Evolutionary conservation across 73 alveolate species (phyloP).

Genomic region (Symbiodinium pilosum): DNA sequence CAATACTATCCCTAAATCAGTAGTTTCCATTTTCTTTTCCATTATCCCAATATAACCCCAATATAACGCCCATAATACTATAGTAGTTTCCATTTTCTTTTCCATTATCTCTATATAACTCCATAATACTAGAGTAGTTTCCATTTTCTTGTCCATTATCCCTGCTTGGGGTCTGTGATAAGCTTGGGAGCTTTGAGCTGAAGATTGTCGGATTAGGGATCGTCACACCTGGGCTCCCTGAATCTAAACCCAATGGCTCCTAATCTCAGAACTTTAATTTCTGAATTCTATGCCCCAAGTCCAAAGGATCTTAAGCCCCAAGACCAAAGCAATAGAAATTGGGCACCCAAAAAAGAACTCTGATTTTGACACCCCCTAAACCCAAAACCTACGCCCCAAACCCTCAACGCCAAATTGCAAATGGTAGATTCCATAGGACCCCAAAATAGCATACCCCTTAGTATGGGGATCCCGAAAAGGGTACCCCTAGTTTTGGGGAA

Average conservation of each 20-base stretch:
- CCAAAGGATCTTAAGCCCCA: neutral
- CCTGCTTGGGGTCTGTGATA: too few relatives aligned
- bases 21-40: neutral
- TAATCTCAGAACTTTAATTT: neutral
- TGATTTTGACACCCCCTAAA: neutral
- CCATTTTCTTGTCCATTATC: too few relatives aligned
- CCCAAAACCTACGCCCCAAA: neutral
- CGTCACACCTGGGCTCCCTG: neutral
- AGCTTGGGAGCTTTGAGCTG: too few relatives aligned
- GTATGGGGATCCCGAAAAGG: too few relatives aligned
- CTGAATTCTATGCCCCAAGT: neutral
- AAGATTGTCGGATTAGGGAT: too few relatives aligned
- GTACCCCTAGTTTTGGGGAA: too few relatives aligned
- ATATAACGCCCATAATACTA: too few relatives aligned
- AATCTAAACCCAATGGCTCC: neutral
- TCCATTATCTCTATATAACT: neutral
- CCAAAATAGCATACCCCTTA: neutral
- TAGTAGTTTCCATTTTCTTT: too few relatives aligned
- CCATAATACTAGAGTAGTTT: too few relatives aligned
- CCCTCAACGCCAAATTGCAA: neutral
- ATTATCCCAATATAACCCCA: neutral
- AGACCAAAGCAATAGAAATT: neutral
- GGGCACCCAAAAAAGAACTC: too few relatives aligned
- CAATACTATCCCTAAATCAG: neutral
- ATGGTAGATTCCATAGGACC: too few relatives aligned